Percentiles rank a stretch among this genome's conserved stretches.
phyloP scores from a whole-genome alignment of 148 eudicot genomes.

The Rhododendron kiyosumense region DNA sequence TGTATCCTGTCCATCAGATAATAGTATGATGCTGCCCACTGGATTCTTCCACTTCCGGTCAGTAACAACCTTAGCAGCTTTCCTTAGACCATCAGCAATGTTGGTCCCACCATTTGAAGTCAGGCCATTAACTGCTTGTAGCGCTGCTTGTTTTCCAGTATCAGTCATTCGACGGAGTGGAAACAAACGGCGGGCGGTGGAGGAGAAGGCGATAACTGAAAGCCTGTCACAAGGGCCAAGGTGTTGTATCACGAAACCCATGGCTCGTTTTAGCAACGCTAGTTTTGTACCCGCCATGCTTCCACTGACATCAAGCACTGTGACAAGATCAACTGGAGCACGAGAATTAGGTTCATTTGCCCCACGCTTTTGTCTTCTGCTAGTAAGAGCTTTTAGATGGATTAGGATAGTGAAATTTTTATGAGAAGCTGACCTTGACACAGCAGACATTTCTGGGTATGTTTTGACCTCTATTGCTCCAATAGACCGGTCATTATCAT shows the following conservation, averaged over 20 bases:
- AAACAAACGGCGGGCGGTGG: slow-evolving; percentile 50
- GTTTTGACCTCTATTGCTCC: slow-evolving; percentile 31
- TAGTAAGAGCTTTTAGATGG: slow-evolving; percentile 43
- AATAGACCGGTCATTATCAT: slow-evolving; percentile 2
- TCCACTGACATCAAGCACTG: slow-evolving; percentile 53
- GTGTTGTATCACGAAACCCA: slow-evolving; percentile 52
- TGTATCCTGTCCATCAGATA: slow-evolving; percentile 23
- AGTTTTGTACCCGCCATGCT: slow-evolving; percentile 65
- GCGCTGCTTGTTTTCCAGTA: slow-evolving; percentile 35
- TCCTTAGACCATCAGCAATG: slow-evolving; percentile 45
- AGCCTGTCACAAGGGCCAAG: slow-evolving; percentile 48
- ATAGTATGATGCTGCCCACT: slow-evolving; percentile 5
- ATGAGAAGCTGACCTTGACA: slow-evolving; percentile 28
- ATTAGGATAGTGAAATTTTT: slow-evolving; percentile 32
- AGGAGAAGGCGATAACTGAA: slow-evolving; percentile 55
- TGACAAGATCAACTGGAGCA: slow-evolving; percentile 49
- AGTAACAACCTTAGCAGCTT: slow-evolving; percentile 21
- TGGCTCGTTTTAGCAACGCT: slow-evolving; percentile 50
- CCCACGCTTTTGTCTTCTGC: not conserved
- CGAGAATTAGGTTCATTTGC: slow-evolving; percentile 25
- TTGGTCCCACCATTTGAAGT: slow-evolving; percentile 51
- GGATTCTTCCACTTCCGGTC: slow-evolving; percentile 16
- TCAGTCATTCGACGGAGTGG: slow-evolving; percentile 52
- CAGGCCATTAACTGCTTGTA: slow-evolving; percentile 40
- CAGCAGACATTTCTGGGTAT: slow-evolving; percentile 43